Base-by-base conservation (phyloP, 192 early-diverging fungal species). In the Glomus cerebriforme region DNA sequence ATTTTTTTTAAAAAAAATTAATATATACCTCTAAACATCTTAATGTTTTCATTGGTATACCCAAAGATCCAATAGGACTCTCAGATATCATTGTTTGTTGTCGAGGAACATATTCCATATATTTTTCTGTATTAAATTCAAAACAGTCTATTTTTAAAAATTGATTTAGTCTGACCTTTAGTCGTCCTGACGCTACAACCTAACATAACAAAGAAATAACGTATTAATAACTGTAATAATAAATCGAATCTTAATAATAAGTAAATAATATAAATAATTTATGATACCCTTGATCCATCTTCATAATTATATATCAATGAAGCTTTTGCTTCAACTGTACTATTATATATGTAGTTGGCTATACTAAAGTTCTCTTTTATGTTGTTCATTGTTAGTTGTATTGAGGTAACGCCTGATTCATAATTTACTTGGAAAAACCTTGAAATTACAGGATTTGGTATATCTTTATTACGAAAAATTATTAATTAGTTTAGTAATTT, bases 301-400 rank as follows among this genome's bases (percentile, higher is more conserved):
- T 37, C 67, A 43, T 69, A 69, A 43, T 43, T 69, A 69, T 69
- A 69, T 69, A 69, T 69, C 67, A 69, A 31, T n/a, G 67, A 39
- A 19, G 67, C 67, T 13, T 43, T 35, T 43, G 67, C 35, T 22
- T 69, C 67, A 37, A 69, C 67, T 35, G 67, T 69, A 34, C 22
- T 35, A 69, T 24, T 34, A 15, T 24, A 17, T 26, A 17, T 17
- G n/a, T 13, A 31, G 24, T n/a, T 69, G 19, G 37, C 26, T 12
- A 8, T 24, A 69, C 32, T 8, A 12, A 69, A 24, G 19, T 39
- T 69, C n/a, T 43, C 67, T 15, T 69, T 64, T 26, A 43, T n/a
- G 34, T 15, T 17, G 43, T 24, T 43, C 32, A 69, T 22, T 69
- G 37, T 45, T 31, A 69, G 35, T 35, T 69, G 67, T 69, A 69